Percentiles rank a stretch among this genome's conserved stretches.
Evolutionary conservation across 345 rosid genomes (phyloP).

Genomic region (Pelargonium nanum): DNA sequence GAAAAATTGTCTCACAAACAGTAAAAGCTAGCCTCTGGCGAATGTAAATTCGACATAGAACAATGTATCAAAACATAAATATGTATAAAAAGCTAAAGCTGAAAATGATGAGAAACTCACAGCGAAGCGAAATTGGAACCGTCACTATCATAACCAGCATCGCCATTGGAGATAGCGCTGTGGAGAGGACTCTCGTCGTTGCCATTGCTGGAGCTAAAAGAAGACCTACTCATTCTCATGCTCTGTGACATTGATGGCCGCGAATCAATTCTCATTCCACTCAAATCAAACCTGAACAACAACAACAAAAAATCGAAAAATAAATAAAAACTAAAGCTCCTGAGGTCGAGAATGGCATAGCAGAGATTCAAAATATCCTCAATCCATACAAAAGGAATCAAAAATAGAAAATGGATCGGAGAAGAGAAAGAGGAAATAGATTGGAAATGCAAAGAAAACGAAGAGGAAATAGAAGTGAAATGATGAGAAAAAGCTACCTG

Average conservation of each 20-base stretch:
- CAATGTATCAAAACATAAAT: background rate
- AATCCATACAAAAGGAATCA: background rate
- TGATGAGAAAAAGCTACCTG: background rate
- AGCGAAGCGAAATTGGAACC: slow-evolving; percentile 52
- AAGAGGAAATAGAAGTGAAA: background rate
- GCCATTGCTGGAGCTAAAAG: slow-evolving; percentile 39
- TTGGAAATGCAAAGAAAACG: too few relatives aligned
- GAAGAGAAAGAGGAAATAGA: background rate
- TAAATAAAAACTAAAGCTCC: too few relatives aligned
- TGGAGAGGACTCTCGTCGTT: slow-evolving; percentile 31
- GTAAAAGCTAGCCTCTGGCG: too few relatives aligned
- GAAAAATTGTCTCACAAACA: background rate
- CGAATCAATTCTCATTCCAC: slow-evolving; percentile 27
- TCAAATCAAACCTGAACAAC: slow-evolving; percentile 1
- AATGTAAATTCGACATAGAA: background rate
- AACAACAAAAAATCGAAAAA: background rate
- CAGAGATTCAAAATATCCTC: background rate
- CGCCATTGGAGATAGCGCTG: slow-evolving; percentile 39
- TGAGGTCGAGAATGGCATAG: background rate
- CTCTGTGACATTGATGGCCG: slow-evolving; percentile 37
- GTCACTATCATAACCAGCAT: slow-evolving; percentile 58
- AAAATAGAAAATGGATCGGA: background rate
- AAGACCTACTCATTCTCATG: slow-evolving; percentile 37
- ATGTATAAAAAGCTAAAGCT: background rate
- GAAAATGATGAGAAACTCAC: slow-evolving; percentile 21